These are phyloP conservation scores for Imleria badia DNA, from an alignment of 768 basidiomycete genomes.

Conservation along the genomic window DNA sequence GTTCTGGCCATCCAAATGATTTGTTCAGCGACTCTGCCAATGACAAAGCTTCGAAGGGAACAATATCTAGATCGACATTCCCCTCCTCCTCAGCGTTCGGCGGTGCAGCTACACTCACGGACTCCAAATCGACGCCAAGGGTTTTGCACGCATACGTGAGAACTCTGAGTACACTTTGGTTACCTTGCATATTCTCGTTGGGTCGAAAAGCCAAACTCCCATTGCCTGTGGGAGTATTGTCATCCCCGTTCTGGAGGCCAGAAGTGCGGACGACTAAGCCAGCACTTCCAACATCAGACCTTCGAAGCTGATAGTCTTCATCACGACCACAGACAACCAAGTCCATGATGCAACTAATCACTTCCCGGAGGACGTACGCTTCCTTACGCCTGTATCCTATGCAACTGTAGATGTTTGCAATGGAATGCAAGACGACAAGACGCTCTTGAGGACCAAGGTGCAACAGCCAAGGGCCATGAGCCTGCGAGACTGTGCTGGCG, in stretches of 20 bases:
- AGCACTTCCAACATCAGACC: slow-evolving; percentile 34
- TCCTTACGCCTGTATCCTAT: slow-evolving; percentile 89
- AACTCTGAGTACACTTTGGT: slow-evolving; percentile 73
- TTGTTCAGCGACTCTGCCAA: slow-evolving; percentile 40
- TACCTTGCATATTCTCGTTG: slow-evolving; percentile 76
- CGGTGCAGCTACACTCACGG: slow-evolving; percentile 52
- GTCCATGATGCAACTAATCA: slow-evolving; percentile 82
- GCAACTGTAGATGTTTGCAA: slow-evolving; percentile 74
- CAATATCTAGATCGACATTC: slow-evolving; percentile 5
- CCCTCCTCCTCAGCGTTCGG: slow-evolving; percentile 23
- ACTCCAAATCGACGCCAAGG: slow-evolving; percentile 79
- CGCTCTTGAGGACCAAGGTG: slow-evolving; percentile 78
- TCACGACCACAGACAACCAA: slow-evolving; percentile 83
- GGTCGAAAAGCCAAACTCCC: slow-evolving; percentile 69
- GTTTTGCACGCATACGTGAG: slow-evolving; percentile 74
- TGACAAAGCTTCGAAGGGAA: slow-evolving; percentile 40
- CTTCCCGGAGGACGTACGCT: slow-evolving; percentile 80
- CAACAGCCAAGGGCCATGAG: slow-evolving; percentile 86
- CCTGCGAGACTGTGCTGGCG: slow-evolving; percentile 59
- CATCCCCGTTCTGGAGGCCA: slow-evolving; percentile 34
- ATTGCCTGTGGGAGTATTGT: slow-evolving; percentile 20
- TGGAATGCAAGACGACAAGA: slow-evolving; percentile 64
- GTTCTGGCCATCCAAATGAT: slow-evolving; percentile 88
- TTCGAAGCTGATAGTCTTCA: slow-evolving; percentile 56
- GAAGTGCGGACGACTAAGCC: slow-evolving; percentile 51